Evolutionary conservation across 768 basidiomycete species (phyloP).

Genomic region (Infundibulicybe gibba): DNA sequence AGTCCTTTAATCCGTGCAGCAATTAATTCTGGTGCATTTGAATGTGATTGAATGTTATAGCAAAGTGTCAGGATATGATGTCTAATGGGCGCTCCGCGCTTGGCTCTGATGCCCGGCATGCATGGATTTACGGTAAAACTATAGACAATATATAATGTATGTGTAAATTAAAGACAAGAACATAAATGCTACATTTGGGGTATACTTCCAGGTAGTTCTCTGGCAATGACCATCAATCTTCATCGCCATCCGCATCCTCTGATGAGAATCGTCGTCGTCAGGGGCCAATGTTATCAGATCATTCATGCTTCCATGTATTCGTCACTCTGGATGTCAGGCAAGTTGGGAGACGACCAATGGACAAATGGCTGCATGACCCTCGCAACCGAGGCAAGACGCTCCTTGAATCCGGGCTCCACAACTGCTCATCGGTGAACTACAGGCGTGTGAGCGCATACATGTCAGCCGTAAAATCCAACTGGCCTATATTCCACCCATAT

Average conservation of each 20-base stretch:
- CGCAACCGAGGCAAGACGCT: constrained; percentile 52
- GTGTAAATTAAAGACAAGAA: no score
- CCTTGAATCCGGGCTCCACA: constrained; percentile 59
- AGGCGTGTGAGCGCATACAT: constrained; percentile 17
- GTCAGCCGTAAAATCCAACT: constrained; percentile 11
- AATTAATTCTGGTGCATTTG: no score
- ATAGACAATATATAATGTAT: no score
- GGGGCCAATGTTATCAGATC: constrained; percentile 62
- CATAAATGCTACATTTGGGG: no score
- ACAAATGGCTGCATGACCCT: constrained; percentile 70
- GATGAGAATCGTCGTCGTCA: constrained; percentile 24
- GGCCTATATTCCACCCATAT: constrained; percentile 67
- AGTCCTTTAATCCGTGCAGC: no score
- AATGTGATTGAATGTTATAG: no score
- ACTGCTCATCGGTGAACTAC: constrained; percentile 81
- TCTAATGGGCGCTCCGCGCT: no score
- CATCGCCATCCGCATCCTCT: constrained; percentile 5
- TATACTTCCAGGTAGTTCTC: no score
- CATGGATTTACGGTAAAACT: no score
- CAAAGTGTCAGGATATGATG: no score
- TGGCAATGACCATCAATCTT: no score
- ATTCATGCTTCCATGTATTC: constrained; percentile 45
- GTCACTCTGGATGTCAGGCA: not conserved
- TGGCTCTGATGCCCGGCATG: no score
- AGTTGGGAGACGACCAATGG: constrained; percentile 51